These are phyloP conservation scores for Letharia lupina DNA, from an alignment of 495 filamentous ascomycete genomes.

Conservation along the genomic window DNA sequence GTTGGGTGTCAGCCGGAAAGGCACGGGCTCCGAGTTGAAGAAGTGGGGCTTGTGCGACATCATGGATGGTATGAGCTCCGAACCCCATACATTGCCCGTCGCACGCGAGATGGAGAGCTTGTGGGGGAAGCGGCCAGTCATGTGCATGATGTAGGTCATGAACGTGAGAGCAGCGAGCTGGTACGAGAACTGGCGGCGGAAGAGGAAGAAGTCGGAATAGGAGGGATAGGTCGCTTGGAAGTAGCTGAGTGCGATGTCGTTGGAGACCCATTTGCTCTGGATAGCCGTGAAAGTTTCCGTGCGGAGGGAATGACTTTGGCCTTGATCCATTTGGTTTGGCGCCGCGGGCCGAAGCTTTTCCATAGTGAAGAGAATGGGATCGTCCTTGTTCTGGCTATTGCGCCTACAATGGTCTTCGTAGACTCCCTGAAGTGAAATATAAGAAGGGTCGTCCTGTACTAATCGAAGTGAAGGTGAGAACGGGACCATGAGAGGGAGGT, in stretches of 20 bases:
- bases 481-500: constrained; percentile 88
- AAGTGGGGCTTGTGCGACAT: constrained; percentile 73
- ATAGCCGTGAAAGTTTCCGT: constrained; percentile 86
- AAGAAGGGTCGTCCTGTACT: constrained; percentile 89
- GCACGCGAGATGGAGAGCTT: constrained; percentile 86
- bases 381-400: constrained; percentile 81
- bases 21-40: constrained; percentile 87
- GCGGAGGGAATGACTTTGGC: constrained; percentile 55
- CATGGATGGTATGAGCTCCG: constrained; percentile 82
- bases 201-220: constrained; percentile 93
- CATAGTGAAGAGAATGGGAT: constrained; percentile 90
- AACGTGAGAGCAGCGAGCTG: constrained; percentile 94
- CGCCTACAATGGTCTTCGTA: constrained; percentile 93
- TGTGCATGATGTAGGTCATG: constrained; percentile 97
- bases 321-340: constrained; percentile 42
- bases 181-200: constrained; percentile 91
- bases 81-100: constrained; percentile 92
- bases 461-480: constrained; percentile 87
- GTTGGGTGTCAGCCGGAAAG: constrained; percentile 95
- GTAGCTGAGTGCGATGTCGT: constrained; percentile 72
- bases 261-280: constrained; percentile 81
- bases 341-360: constrained; percentile 71
- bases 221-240: constrained; percentile 84
- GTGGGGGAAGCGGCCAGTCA: constrained; percentile 86
- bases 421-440: constrained; percentile 86